These are phyloP conservation scores for Barnettozyma populi DNA, from an alignment of 805 yeast species.

Conservation along the genomic window DNA sequence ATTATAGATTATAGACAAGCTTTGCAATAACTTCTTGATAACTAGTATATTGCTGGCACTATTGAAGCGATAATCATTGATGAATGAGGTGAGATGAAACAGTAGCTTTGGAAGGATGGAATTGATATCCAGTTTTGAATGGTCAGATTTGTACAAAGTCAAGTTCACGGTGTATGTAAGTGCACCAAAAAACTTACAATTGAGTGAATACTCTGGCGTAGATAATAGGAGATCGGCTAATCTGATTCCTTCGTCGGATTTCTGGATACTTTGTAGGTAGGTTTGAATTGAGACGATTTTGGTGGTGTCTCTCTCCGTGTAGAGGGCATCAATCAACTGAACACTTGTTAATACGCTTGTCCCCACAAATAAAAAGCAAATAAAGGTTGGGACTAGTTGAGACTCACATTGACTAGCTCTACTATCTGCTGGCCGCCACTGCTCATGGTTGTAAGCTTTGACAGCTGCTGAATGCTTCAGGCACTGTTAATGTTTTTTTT, in stretches of 20 bases:
- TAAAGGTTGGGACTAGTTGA: neutral
- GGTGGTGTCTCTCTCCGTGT: slow-evolving; percentile 24
- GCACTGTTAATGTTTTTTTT: neutral
- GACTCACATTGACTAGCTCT: slow-evolving; percentile 9
- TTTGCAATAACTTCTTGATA: slow-evolving; percentile 53
- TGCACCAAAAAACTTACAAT: slow-evolving; percentile 75
- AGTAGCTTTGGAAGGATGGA: slow-evolving; percentile 11
- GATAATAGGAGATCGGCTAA: slow-evolving; percentile 52
- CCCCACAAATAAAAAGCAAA: neutral
- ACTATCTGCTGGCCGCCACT: neutral
- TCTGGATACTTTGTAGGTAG: slow-evolving; percentile 54
- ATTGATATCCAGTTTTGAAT: slow-evolving; percentile 15
- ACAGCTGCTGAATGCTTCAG: neutral
- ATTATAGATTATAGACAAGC: slow-evolving; percentile 42
- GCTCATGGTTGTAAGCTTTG: neutral
- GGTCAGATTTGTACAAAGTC: slow-evolving; percentile 25
- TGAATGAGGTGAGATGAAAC: slow-evolving; percentile 12
- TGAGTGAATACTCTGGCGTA: slow-evolving; percentile 30
- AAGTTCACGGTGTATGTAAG: slow-evolving; percentile 66
- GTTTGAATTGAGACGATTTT: slow-evolving; percentile 43
- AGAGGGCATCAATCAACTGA: slow-evolving; percentile 22
- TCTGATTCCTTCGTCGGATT: slow-evolving; percentile 46
- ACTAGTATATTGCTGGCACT: slow-evolving; percentile 33
- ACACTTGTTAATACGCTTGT: neutral
- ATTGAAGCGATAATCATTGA: slow-evolving; percentile 9